phyloP scores from a whole-genome alignment of 176 grass and related monocot species.

The Poa pratensis region DNA sequence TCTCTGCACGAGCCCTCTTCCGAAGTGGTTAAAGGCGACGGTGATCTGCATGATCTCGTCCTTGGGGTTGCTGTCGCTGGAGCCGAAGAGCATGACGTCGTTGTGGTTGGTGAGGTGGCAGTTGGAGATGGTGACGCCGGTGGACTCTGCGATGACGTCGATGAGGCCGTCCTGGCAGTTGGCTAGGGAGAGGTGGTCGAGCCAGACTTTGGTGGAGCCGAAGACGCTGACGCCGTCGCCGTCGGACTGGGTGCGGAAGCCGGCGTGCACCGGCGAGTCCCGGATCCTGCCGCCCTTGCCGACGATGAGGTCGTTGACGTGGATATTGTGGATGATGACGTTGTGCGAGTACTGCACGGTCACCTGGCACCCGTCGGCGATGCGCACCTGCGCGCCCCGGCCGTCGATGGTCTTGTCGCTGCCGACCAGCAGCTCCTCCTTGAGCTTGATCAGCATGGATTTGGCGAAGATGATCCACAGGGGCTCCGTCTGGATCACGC shows the following conservation, averaged over 20 bases:
- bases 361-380: slow-evolving; percentile 61
- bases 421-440: slow-evolving; percentile 71
- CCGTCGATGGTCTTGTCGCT: slow-evolving; percentile 87
- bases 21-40: slow-evolving; percentile 88
- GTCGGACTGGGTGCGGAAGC: slow-evolving; percentile 64
- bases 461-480: slow-evolving; percentile 78
- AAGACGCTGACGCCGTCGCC: slow-evolving; percentile 78
- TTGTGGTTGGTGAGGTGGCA: slow-evolving; percentile 84
- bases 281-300: slow-evolving; percentile 58
- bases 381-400: slow-evolving; percentile 70
- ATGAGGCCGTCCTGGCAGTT: slow-evolving; percentile 87
- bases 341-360: slow-evolving; percentile 71
- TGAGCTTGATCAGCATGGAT: slow-evolving; percentile 78
- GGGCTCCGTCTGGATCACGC: slow-evolving; percentile 63
- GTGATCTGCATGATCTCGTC: slow-evolving; percentile 87
- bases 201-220: slow-evolving; percentile 75
- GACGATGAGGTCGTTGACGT: slow-evolving; percentile 63
- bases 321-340: slow-evolving; percentile 86
- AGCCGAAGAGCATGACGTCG: slow-evolving; percentile 85
- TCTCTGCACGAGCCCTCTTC: slow-evolving; percentile 77
- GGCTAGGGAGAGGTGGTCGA: slow-evolving; percentile 83
- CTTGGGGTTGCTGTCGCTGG: slow-evolving; percentile 45
- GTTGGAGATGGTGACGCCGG: slow-evolving; percentile 86
- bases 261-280: slow-evolving; percentile 64
- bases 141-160: slow-evolving; percentile 67